Base-by-base conservation (phyloP, 1,139 yeast genomes). In the Suhomyces coccinellae region DNA sequence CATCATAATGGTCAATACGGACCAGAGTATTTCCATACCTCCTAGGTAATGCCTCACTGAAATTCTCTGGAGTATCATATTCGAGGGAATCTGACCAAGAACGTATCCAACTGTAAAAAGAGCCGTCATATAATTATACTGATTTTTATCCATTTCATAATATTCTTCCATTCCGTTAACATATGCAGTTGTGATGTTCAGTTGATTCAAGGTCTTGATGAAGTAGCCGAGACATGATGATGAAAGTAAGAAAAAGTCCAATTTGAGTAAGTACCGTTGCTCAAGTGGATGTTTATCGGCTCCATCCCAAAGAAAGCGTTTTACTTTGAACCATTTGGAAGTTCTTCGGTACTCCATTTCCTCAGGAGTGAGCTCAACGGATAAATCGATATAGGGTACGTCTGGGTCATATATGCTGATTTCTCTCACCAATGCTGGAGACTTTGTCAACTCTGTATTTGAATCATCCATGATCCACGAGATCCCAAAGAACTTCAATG, bases 121-220 rank as follows among this genome's bases (percentile, higher is more conserved):
- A 0, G 85, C 75, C 11, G 66, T 63, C 55, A 81, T 63, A 43
- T 76, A 73, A 49, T 81, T 77, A 49, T 73, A 76, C 52, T 82
- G 83, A 52, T 82, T 77, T n/a, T 71, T 72, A 42, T 64, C 59
- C 75, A 82, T 75, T 3, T 61, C 49, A 50, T 77, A 75, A 50
- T 75, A 75, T 49, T 81, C 83, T 44, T 71, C 66, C 86, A 83
- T 80, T 13, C 86, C 86, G 43, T 80, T 78, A 31, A 80, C 82
- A 55, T 78, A 82, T 2, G 86, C 83, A 6, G 79, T 76, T 31
- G 73, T 63, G 16, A 78, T 57, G 51, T 77, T 78, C 7, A 63
- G 58, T 52, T 73, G 79, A 51, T 78, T 75, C 47, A 78, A 63
- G 37, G 67, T 65, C 47, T 59, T 59, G 47, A 58, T 58, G 45